These are phyloP conservation scores for Lactarius hatsudake DNA, from an alignment of 768 basidiomycete species.

Conservation along the genomic window DNA sequence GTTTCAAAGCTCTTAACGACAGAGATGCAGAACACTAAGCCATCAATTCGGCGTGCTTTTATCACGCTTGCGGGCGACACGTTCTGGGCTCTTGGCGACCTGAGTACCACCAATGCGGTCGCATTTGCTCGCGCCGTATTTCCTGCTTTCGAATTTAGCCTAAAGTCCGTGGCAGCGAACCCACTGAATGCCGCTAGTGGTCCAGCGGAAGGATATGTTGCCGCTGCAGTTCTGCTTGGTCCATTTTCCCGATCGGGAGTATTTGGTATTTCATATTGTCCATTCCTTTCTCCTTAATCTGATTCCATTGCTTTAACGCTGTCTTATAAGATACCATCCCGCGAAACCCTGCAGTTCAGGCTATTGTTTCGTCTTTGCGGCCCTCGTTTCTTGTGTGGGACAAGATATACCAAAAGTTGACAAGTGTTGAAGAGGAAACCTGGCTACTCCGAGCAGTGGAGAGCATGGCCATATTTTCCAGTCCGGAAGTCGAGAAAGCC, in stretches of 20 bases:
- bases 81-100: conserved; percentile 46
- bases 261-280: conserved; percentile 47
- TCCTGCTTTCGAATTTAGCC: conserved; percentile 61
- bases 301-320: conserved; percentile 19
- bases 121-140: conserved; percentile 54
- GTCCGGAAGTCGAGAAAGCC: conserved; percentile 49
- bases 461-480: conserved; percentile 47
- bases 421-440: conserved; percentile 55
- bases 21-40: conserved; percentile 70
- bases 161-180: conserved; percentile 65
- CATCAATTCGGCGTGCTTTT: conserved; percentile 58
- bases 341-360: conserved; percentile 46
- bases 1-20: conserved; percentile 54
- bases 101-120: conserved; percentile 42
- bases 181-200: conserved; percentile 58
- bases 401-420: conserved; percentile 75
- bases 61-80: conserved; percentile 59
- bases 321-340: conserved; percentile 47
- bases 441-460: conserved; percentile 76
- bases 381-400: conserved; percentile 88
- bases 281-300: conserved; percentile 17
- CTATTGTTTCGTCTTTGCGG: conserved; percentile 54
- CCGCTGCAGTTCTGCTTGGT: conserved; percentile 64
- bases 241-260: conserved; percentile 49
- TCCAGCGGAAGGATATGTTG: conserved; percentile 83